Base-by-base conservation (phyloP, 768 basidiomycete genomes). In the Mycena albidolilacea region DNA sequence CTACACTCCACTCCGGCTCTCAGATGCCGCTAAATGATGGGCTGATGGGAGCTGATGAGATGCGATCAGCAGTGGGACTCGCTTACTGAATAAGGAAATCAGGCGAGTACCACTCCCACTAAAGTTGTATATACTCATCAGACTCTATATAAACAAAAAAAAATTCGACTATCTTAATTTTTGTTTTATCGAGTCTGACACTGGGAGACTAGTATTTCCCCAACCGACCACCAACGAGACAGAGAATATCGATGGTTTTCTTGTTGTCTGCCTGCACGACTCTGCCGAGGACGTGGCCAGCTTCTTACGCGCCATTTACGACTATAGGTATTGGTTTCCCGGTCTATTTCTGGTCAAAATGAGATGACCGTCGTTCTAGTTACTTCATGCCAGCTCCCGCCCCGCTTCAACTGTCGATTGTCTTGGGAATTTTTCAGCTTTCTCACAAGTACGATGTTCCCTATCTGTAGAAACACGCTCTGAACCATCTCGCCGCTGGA, bases 391-490 rank as follows among this genome's bases (percentile, higher is more conserved):
- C 43, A 0, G 61, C 61, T 6, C 43, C 61, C 5, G n/a, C 61
- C 21, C 23, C 61, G 3, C 4, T 30, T 62, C 4, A 23, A 15
- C 61, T 62, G 23, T 23, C 23, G 10, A 23, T 46, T 8, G 61
- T 62, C 1, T 30, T 62, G 9, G 41, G 21, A 19, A 30, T 48
- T 62, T 44, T 62, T 35, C 61, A 17, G 23, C 61, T 62, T 1
- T 30, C 59, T 21, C 59, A 61, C 23, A 44, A 62, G 44, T 46
- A 35, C 43, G 61, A 62, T 23, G 44, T 62, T 17, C 23, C 8
- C 7, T 44, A 30, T 48, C 61, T 62, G 7, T 35, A 48, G 7
- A 14, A 44, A 7, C 61, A 41, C 14, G 15, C 61, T 15, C 9
- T 62, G 61, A 12, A 62, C 1, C 41, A 61, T 44, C 44, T 62